Base-by-base conservation (phyloP, 805 yeast genomes). In the Metschnikowia sp. region DNA sequence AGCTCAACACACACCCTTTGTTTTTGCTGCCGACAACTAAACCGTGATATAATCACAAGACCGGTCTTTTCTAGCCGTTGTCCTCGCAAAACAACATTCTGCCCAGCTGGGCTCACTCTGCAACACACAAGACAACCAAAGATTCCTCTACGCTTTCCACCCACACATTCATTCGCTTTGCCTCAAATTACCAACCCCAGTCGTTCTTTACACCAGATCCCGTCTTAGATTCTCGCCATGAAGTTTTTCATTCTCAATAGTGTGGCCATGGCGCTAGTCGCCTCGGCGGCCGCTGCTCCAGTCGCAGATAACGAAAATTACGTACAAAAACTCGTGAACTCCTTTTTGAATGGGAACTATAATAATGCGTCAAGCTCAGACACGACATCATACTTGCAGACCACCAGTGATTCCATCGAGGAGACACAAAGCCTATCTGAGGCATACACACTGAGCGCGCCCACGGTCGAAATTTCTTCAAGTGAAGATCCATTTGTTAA, bases 111-210 rank as follows among this genome's bases (percentile, higher is more conserved):
- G 26, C 26, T 22, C 26, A 22, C 26, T 5, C 26, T 22, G 26
- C 26, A 22, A 22, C 7, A 22, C 26, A 22, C 26, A 1, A 15
- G 2, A 15, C 18, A 15, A 15, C 18, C 18, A 15, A 22, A 22
- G 26, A 22, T 5, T 22, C 26, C 2, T 22, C 26, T 22, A 22
- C 26, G 26, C 26, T 22, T 22, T 4, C 26, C 26, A 22, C 26
- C 5, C 26, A 7, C 26, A 22, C 26, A 22, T 22, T 7, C 26
- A 22, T 22, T 22, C 26, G 26, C 26, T 22, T 22, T 22, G 7
- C 33, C 11, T 8, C 33, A 10, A 31, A 31, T 31, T 31, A 49
- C 62, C 55, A 51, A 61, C 65, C 52, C 45, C 56, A 50, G 65
- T 61, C 65, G 42, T 53, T 61, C 65, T 48, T 60, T 51, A 47